Evolutionary conservation across 495 filamentous ascomycete genomes (phyloP).

Genomic region (Thermochaetoides thermophila): DNA sequence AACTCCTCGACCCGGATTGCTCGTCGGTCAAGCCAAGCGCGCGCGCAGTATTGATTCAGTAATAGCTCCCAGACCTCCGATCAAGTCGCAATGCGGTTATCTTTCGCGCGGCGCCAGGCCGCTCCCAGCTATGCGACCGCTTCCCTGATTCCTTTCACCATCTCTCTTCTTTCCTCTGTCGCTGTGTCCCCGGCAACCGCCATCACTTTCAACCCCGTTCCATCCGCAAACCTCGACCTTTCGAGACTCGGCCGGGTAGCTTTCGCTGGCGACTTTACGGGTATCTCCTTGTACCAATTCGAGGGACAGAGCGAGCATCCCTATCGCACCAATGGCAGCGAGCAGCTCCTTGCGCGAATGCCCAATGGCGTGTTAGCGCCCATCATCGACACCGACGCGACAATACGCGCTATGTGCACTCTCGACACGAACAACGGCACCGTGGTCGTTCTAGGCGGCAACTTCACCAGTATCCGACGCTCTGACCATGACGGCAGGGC

Average conservation of each 20-base stretch:
- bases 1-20: too few relatives aligned
- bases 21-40: slow-evolving; percentile 10
- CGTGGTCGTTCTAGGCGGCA: slow-evolving; percentile 72
- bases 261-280: slow-evolving; percentile 78
- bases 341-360: slow-evolving; percentile 65
- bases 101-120: slow-evolving; percentile 19
- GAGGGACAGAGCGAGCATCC: slow-evolving; percentile 57
- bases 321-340: slow-evolving; percentile 56
- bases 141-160: slow-evolving; percentile 14
- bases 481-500: slow-evolving; percentile 5
- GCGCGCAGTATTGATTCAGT: too few relatives aligned
- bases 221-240: slow-evolving; percentile 69
- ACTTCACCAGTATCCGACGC: slow-evolving; percentile 84
- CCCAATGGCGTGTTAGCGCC: slow-evolving; percentile 74
- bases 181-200: slow-evolving; percentile 36
- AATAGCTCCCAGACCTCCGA: slow-evolving; percentile 2
- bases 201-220: slow-evolving; percentile 54
- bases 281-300: slow-evolving; percentile 81
- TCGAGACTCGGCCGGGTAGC: slow-evolving; percentile 69
- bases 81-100: slow-evolving; percentile 25
- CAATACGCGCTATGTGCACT: slow-evolving; percentile 75
- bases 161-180: slow-evolving; percentile 28
- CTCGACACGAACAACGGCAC: slow-evolving; percentile 54
- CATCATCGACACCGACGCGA: slow-evolving; percentile 60
- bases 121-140: slow-evolving; percentile 15